Base-by-base conservation (phyloP, 305 asterid genomes). In the Fraxinus dipetala region DNA sequence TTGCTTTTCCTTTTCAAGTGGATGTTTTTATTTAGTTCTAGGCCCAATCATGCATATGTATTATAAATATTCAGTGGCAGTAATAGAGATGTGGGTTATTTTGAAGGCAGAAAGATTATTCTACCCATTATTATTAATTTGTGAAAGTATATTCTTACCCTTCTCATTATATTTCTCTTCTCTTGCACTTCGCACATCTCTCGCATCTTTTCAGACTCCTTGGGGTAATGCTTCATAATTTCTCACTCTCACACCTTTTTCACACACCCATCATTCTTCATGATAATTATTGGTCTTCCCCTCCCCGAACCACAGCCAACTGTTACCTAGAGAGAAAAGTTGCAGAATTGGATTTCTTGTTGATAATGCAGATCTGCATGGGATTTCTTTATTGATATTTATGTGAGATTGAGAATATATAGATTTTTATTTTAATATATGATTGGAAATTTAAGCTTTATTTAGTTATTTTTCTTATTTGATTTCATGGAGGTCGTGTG, bases 301-400 rank as follows among this genome's bases (percentile, higher is more conserved):
- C 36, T 26, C 35, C 72, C 16, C 14, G 14, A 24, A 67, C 74
- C n/a, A 67, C 74, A 67, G 4, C 18, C 24, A 10, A 26, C 34
- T 65, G 74, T 31, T 67, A 28, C 72, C 72, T 61, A 22, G 59
- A 34, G 24, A 40, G 54, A 73, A 69, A 35, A 54, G 54, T 51
- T 73, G 63, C 70, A 6, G 30, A 59, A 20, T 45, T 13, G 32
- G 22, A 72, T 54, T 32, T 80, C 70, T 54, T 80, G 70, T 48
- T 83, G 48, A 82, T 78, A 11, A 74, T 45, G 43, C 81, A 48
- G 59, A 82, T 51, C 18, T 48, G 20, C 83, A n/a, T 40, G 61
- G 48, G 72, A 40, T 80, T 45, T 28, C 56, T 76, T 84, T 72
- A 18, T 4, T 76, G 20, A 30, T 65, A 54, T 31, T 4, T 40